Base-by-base conservation (phyloP, 177 flowering plant genomes). In the Vitis hybrid region DNA sequence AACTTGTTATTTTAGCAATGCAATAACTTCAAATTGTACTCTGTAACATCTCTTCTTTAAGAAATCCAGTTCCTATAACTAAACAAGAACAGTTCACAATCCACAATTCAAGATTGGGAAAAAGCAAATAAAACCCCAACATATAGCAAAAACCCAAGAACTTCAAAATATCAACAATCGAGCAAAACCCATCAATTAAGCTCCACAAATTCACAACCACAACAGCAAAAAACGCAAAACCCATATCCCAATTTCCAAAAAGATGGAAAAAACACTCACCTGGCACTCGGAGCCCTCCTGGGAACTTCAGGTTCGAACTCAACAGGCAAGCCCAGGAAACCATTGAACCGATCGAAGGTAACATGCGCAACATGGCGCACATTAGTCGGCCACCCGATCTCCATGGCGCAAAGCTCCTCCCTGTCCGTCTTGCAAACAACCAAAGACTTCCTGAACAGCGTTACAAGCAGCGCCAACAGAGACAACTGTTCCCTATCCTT, bases 281-380 rank as follows among this genome's bases (percentile, higher is more conserved):
- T 94, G 34, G 97, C 97, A 76, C 98, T 94, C 48, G 97, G 97
- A 71, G 94, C 81, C 71, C 90, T 82, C 60, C 89, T 74, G 69
- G 97, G 93, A 10, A 94, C 97, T 52, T 92, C 94, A 26, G 90
- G 97, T 74, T 94, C 94, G 64, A 94, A 88, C 82, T 94, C 97
- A 48, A 83, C 94, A 32, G 98, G 98, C 84, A 94, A 83, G 13
- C 98, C 98, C 68, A 90, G 76, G 82, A 93, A 93, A 52, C 97
- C 98, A 84, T 88, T 83, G 70, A 93, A 93, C 78, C 97, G 74
- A 74, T 92, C 97, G 66, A 92, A 92, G 40, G 97, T 94, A 54
- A 92, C 97, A 78, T 92, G 97, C 4, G 93, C 89, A 14, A 94
- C 94, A 69, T 94, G 98, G 45, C 89, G 82, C 55, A 92, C 98